phyloP scores from a whole-genome alignment of 495 filamentous ascomycete species.

The Penicillium parvum region DNA sequence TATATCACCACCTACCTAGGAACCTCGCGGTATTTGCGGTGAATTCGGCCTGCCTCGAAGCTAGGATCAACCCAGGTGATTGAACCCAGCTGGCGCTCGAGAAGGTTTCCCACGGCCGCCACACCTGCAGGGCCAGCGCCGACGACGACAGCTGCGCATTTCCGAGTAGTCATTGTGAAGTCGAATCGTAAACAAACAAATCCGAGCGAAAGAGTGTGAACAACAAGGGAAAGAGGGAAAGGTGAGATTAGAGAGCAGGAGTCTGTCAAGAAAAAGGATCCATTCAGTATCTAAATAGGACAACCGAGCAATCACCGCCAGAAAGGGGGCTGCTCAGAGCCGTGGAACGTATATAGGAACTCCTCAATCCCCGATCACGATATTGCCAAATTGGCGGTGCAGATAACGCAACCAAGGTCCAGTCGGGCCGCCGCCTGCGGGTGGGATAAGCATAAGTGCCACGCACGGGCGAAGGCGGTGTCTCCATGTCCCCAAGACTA shows the following conservation, averaged over 20 bases:
- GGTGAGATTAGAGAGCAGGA: not conserved
- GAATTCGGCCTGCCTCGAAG: conserved; percentile 49
- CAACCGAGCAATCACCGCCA: conserved; percentile 1
- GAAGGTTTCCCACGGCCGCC: conserved; percentile 52
- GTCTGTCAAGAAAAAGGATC: conserved; percentile 16
- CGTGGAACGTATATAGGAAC: conserved; percentile 14
- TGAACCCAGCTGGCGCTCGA: conserved; percentile 46
- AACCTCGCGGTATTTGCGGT: conserved; percentile 53
- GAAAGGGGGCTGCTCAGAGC: conserved; percentile 13
- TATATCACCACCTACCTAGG: conserved; percentile 43
- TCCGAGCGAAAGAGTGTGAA: conserved; percentile 1
- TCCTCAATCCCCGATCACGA: conserved; percentile 18
- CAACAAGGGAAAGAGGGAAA: not conserved
- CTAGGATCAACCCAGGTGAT: conserved; percentile 53
- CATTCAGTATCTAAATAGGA: conserved; percentile 25
- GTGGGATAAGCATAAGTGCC: too few relatives aligned
- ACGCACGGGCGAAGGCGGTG: too few relatives aligned
- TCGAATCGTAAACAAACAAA: not conserved
- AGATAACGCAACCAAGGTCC: conserved; percentile 29
- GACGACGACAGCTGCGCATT: conserved; percentile 50
- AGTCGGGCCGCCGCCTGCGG: conserved; percentile 19
- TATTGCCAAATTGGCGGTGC: conserved; percentile 10
- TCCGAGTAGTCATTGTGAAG: conserved; percentile 16
- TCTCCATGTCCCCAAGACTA: too few relatives aligned
- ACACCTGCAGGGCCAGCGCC: conserved; percentile 55